Conservation (phyloP, 352 stramenopile species). For the Phytophthora lateralis region DNA sequence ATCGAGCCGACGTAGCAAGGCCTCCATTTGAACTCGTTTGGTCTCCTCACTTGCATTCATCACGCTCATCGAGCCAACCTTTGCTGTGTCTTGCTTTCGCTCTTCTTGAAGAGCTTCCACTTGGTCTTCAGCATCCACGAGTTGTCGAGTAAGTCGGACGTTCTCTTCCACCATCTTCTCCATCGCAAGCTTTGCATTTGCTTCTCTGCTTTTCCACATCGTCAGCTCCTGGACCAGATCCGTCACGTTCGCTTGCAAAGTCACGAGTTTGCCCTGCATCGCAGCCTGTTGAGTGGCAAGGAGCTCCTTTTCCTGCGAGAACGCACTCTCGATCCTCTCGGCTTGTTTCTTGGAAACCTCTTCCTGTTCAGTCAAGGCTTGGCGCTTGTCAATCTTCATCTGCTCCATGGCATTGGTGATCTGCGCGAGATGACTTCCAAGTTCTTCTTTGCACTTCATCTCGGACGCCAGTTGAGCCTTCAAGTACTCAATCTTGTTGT, state of each 20-base stretch:
- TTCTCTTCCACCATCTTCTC: constrained; percentile 82
- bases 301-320: constrained; percentile 63
- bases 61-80: constrained; percentile 40
- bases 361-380: constrained; percentile 56
- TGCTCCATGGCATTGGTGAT: constrained; percentile 69
- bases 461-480: constrained; percentile 84
- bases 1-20: constrained; percentile 68
- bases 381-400: constrained; percentile 69
- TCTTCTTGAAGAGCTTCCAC: constrained; percentile 69
- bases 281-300: constrained; percentile 45
- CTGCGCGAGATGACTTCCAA: constrained; percentile 66
- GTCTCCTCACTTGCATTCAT: constrained; percentile 82
- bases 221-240: constrained; percentile 78
- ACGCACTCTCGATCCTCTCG: constrained; percentile 50
- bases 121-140: constrained; percentile 65
- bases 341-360: constrained; percentile 61
- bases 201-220: constrained; percentile 68
- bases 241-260: constrained; percentile 74
- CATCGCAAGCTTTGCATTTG: constrained; percentile 65
- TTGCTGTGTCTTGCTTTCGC: constrained; percentile 40
- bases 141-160: constrained; percentile 59
- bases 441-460: constrained; percentile 87
- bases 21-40: constrained; percentile 80
- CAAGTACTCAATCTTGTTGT: constrained; percentile 85
- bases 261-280: constrained; percentile 65